Evolutionary conservation across 345 rosid genomes (phyloP), one percentile per base, ranked within the genome.

Genomic region (Gossypium sturtianum): DNA sequence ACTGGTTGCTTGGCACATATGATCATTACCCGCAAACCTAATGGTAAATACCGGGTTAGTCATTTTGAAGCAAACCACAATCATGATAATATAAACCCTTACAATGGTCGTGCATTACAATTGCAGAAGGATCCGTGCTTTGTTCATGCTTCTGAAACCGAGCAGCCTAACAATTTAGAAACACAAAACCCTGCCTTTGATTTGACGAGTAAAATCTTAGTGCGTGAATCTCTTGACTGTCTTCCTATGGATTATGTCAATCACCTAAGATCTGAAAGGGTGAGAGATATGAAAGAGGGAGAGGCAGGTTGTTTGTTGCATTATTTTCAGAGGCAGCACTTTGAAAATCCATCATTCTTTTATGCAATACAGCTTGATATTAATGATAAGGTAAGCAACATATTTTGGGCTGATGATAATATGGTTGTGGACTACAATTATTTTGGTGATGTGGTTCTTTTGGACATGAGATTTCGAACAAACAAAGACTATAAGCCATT

Each of bases 1-100:
- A 83, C 77, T 22, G 86, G 84, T 76, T 83, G 84, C 77, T 73
- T 83, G 76, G 86, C 84, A 19, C 80, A 80, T 47, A 83, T 78
- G 86, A 80, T 77, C 71, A 60, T 80, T 59, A 79, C 83, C 57
- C 83, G 72, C 29, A 76, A 79, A n/a, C 67, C 23, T 61, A 65
- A 76, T 80, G 86, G 86, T 59, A 78, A 75, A 75, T 80, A 78
- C 25, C 61, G 70, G 64, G 82, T 83, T 49, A 76, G 77, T 52
- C 82, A 74, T 80, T 83, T 80, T 60, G 83, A 77, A 78, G 74
- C 76, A 59, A 63, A 68, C 15, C 86, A 80, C 69, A 80, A 83
- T 75, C 83, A 83, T 78, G 83, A 83, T 48, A 64, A 60, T 20
- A 56, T 72, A 76, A 65, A 68, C 72, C 77, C 79, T n/a, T 49